These are phyloP conservation scores for Thermomyces lanuginosus DNA, from an alignment of 2,329 filamentous ascomycete genomes.

Conservation along the genomic window DNA sequence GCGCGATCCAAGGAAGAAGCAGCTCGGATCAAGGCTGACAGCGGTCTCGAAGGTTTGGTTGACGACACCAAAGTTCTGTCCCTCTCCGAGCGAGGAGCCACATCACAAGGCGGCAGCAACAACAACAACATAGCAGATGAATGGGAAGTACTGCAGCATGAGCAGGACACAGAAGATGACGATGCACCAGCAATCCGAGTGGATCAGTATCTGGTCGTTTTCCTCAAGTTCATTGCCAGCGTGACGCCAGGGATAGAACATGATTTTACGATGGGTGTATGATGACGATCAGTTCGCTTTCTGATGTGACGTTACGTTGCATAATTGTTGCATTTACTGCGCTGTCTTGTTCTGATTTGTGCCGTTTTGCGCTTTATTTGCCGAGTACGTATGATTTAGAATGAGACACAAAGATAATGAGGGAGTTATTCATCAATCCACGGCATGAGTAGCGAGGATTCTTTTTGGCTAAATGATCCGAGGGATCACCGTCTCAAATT, in stretches of 20 bases:
- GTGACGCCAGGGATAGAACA: constrained; percentile 96
- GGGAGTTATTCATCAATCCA: too few species aligned
- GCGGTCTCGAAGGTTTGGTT: constrained; percentile 70
- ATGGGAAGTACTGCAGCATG: constrained; percentile 42
- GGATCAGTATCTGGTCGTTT: constrained; percentile 37
- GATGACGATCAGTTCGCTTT: too few species aligned
- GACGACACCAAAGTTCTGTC: constrained; percentile 55
- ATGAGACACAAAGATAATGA: constrained; percentile 1
- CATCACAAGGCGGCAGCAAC: constrained; percentile 2
- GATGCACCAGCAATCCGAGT: constrained; percentile 33
- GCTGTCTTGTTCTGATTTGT: not conserved
- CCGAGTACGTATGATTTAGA: too few species aligned
- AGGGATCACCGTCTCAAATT: too few species aligned
- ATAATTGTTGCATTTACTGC: not conserved
- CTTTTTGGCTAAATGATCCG: too few species aligned
- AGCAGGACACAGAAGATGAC: constrained; percentile 32
- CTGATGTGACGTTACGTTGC: too few species aligned
- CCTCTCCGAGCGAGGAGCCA: constrained; percentile 39
- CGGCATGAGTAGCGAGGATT: too few species aligned
- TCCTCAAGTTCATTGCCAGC: constrained; percentile 56
- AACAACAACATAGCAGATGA: constrained; percentile 33
- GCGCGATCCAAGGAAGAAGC: constrained; percentile 32
- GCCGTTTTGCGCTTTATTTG: not conserved
- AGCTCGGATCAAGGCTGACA: constrained; percentile 31
- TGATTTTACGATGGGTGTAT: constrained; percentile 91